A percentile compares a stretch with the other conserved stretches of the same genome.
Conservation (phyloP, 805 yeast species). For the Metschnikowia borealis region DNA sequence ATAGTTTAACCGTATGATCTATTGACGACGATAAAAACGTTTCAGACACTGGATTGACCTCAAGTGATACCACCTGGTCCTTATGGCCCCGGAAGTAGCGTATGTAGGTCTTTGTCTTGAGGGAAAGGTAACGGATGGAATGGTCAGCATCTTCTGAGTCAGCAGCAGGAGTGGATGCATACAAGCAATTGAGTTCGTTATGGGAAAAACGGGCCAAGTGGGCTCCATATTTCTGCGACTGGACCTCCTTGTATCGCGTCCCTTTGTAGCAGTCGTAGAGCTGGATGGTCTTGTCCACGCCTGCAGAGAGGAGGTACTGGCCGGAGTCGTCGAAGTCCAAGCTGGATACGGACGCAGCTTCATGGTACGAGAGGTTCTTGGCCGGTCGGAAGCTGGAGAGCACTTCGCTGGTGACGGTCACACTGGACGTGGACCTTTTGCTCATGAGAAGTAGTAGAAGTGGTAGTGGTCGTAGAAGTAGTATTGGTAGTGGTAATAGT, state of each 20-base stretch:
- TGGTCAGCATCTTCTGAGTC: conserved; percentile 51
- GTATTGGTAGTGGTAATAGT: no score
- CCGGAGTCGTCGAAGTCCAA: conserved; percentile 84
- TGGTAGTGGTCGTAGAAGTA: neutral
- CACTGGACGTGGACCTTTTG: conserved; percentile 22
- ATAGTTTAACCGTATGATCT: conserved; percentile 77
- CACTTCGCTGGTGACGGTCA: conserved; percentile 24
- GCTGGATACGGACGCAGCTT: conserved; percentile 58
- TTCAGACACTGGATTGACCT: conserved; percentile 68
- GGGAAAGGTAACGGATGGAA: conserved; percentile 68
- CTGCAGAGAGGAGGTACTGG: conserved; percentile 66
- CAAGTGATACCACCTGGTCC: conserved; percentile 66
- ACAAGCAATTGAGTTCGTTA: conserved; percentile 64
- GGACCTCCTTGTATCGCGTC: conserved; percentile 59
- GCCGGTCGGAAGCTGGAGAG: conserved; percentile 29
- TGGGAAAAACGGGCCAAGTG: conserved; percentile 84
- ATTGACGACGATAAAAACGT: conserved; percentile 61
- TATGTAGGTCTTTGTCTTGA: conserved; percentile 73
- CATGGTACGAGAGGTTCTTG: conserved; percentile 50
- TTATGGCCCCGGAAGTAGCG: conserved; percentile 89
- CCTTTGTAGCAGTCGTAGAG: conserved; percentile 75
- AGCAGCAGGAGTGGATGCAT: conserved; percentile 64
- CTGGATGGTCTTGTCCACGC: conserved; percentile 79
- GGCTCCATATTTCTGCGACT: conserved; percentile 88
- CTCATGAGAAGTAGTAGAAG: neutral